These are phyloP conservation scores for Medicago ruthenica DNA, from an alignment of 306 rosid genomes.

Conservation along the genomic window DNA sequence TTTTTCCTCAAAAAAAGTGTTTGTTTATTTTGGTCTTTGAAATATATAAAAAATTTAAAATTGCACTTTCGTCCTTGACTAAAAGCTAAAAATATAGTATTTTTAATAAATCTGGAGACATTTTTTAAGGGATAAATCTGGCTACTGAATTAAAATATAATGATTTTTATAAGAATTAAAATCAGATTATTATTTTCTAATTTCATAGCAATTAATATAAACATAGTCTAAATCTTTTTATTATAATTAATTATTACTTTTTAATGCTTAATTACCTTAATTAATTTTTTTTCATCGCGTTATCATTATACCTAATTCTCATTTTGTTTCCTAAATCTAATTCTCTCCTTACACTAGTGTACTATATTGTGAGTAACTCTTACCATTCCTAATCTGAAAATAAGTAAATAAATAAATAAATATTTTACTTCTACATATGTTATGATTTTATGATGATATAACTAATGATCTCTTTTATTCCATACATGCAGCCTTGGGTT, in stretches of 20 bases:
- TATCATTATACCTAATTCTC: not conserved
- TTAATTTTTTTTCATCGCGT: not conserved
- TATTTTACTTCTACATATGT: no score
- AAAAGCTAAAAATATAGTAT: not conserved
- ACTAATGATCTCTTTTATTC: not conserved
- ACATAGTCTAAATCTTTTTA: not conserved
- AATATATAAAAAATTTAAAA: not conserved
- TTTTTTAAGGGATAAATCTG: not conserved
- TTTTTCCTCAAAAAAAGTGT: no score
- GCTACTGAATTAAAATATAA: not conserved
- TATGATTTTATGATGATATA: no score
- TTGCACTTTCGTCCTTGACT: not conserved
- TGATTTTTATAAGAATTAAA: not conserved
- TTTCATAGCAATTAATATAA: not conserved
- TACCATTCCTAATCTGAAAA: no score
- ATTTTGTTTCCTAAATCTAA: no score
- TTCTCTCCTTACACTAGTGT: not conserved
- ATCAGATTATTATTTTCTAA: not conserved
- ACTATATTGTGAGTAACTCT: no score
- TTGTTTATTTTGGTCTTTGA: not conserved
- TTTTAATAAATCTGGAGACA: not conserved
- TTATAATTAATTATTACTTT: not conserved
- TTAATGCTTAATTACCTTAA: not conserved
- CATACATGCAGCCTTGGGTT: slow-evolving; percentile 72
- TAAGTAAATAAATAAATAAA: no score